Evolutionary conservation across 345 rosid species (phyloP).

Genomic region (Isatis tinctoria): DNA sequence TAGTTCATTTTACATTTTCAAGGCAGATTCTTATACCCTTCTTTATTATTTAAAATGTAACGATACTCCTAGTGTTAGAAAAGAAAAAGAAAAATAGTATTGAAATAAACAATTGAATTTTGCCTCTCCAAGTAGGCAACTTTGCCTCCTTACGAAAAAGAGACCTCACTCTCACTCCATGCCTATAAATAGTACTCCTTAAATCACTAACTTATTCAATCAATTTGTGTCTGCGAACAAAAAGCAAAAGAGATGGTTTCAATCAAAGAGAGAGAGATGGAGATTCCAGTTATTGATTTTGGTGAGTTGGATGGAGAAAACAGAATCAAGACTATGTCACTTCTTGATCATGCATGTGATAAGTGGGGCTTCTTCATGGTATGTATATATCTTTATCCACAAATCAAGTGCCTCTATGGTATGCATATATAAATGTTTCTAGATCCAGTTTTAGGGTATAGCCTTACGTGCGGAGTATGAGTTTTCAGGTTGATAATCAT

Average conservation of each 20-base stretch:
- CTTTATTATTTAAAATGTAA: neutral
- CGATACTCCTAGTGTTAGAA: neutral
- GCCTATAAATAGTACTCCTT: conserved; percentile 41
- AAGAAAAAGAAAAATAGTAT: neutral
- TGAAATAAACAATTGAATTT: conserved; percentile 18
- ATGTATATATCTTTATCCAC: conserved; percentile 9
- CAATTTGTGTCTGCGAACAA: conserved; percentile 16
- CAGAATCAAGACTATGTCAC: conserved; percentile 56
- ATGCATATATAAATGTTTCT: neutral
- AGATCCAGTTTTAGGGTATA: neutral
- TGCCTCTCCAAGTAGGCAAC: conserved; percentile 32
- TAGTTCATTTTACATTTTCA: conserved; percentile 31
- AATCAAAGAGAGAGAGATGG: conserved; percentile 37
- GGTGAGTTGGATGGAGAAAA: conserved; percentile 59
- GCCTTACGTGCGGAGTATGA: neutral
- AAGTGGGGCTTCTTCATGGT: conserved; percentile 92
- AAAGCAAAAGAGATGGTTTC: conserved; percentile 8
- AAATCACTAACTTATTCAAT: neutral
- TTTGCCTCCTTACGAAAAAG: conserved; percentile 8
- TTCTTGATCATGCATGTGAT: conserved; percentile 77
- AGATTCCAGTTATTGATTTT: conserved; percentile 65
- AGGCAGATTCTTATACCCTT: conserved; percentile 21
- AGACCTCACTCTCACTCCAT: neutral
- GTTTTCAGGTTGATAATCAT: conserved; percentile 76
- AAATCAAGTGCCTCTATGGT: neutral